These are phyloP conservation scores for Kwoniella sp. DNA, from an alignment of 768 basidiomycete genomes.

Conservation along the genomic window DNA sequence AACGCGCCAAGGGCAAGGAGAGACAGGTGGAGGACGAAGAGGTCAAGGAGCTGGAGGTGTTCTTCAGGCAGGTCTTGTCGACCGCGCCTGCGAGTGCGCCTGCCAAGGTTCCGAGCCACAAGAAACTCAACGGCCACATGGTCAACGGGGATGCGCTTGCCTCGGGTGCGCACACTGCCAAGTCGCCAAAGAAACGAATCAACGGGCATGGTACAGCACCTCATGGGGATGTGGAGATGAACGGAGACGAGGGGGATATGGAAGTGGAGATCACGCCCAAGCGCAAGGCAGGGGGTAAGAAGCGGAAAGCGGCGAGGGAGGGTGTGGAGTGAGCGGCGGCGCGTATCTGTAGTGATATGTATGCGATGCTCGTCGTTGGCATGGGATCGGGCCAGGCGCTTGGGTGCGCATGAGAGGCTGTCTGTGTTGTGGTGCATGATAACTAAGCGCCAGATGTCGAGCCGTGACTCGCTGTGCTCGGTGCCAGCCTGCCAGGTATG, in stretches of 20 bases:
- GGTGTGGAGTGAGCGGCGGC: too few species aligned
- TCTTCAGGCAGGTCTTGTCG: conserved; percentile 57
- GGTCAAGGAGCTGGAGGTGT: conserved; percentile 58
- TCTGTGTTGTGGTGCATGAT: too few species aligned
- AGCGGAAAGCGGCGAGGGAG: conserved; percentile 24
- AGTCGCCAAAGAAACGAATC: not conserved
- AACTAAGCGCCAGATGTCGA: too few species aligned
- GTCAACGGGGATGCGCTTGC: conserved; percentile 10
- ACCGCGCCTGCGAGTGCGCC: not conserved
- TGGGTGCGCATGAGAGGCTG: too few species aligned
- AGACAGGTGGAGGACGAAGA: conserved; percentile 58
- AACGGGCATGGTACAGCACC: not conserved
- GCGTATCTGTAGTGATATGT: too few species aligned
- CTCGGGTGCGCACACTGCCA: too few species aligned
- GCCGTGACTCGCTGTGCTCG: not conserved
- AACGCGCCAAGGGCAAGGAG: conserved; percentile 9
- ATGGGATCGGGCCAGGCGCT: too few species aligned
- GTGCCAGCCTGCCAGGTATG: not conserved
- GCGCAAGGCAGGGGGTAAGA: too few species aligned
- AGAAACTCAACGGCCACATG: conserved; percentile 8
- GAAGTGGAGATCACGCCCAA: too few species aligned
- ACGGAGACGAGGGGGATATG: too few species aligned
- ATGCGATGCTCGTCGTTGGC: too few species aligned
- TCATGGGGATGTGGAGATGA: not conserved
- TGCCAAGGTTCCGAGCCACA: not conserved